Evolutionary conservation across 345 rosid species (phyloP).

Genomic region (Eucalyptus paniculata): DNA sequence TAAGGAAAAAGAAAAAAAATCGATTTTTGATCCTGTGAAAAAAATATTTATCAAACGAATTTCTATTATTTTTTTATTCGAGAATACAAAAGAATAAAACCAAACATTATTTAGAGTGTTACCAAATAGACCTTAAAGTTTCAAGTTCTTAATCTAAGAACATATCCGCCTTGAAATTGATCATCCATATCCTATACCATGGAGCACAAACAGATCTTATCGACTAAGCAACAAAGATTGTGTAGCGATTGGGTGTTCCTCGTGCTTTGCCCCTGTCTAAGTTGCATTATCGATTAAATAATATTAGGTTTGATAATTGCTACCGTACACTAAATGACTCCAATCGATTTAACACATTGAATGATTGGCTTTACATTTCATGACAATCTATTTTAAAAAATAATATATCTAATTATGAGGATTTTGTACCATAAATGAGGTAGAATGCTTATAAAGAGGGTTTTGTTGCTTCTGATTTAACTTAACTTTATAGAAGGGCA

Average conservation of each 20-base stretch:
- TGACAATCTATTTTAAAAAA: neutral
- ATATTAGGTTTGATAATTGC: neutral
- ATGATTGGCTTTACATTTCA: neutral
- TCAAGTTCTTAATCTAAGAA: no score
- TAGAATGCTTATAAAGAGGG: neutral
- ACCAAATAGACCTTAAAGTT: no score
- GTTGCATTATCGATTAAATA: no score
- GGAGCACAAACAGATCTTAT: no score
- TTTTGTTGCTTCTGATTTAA: neutral
- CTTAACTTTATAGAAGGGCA: neutral
- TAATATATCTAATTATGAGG: neutral
- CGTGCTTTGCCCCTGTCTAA: no score
- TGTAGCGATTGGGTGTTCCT: no score
- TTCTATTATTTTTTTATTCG: accelerated
- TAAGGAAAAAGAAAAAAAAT: no score
- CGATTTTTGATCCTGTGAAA: no score
- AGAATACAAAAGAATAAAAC: accelerated
- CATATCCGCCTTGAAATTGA: no score
- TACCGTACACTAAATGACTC: no score
- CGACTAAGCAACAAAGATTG: no score
- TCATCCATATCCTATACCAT: no score
- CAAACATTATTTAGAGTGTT: accelerated
- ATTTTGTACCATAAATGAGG: neutral
- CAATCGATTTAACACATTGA: neutral
- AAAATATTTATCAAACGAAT: accelerated